phyloP scores from a whole-genome alignment of 345 rosid genomes.

The Populus alba region DNA sequence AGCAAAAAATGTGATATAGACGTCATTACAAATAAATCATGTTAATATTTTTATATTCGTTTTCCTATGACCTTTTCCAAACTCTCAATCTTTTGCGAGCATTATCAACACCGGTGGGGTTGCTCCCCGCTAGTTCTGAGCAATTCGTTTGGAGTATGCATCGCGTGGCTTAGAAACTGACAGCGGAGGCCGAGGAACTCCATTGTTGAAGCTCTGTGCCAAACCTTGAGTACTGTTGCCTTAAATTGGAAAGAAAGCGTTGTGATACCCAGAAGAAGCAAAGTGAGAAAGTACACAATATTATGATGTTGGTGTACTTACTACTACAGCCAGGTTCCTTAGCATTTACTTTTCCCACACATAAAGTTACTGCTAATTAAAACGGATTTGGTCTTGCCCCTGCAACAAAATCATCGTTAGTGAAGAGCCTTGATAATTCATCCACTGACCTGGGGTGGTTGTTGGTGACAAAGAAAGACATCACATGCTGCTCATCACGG shows the following conservation, averaged over 20 bases:
- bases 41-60: too few relatives aligned
- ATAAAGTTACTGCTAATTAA: constrained; percentile 38
- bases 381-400: neutral
- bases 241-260: constrained; percentile 51
- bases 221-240: constrained; percentile 18
- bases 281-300: constrained; percentile 13
- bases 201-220: neutral
- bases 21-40: too few relatives aligned
- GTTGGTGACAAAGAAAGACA: constrained; percentile 24
- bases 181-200: neutral
- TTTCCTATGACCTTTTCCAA: too few relatives aligned
- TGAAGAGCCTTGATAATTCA: constrained; percentile 16
- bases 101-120: too few relatives aligned
- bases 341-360: constrained; percentile 47
- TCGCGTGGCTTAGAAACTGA: neutral
- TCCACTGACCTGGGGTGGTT: constrained; percentile 19
- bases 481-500: neutral
- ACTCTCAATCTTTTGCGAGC: too few relatives aligned
- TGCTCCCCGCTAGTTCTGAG: neutral
- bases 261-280: constrained; percentile 11
- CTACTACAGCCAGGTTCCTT: constrained; percentile 25
- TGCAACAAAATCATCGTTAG: constrained; percentile 1
- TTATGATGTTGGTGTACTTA: neutral
- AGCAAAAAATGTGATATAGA: too few relatives aligned
- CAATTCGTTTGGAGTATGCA: neutral